phyloP scores from a whole-genome alignment of 2,329 filamentous ascomycete species.

The Claviceps paspali region DNA sequence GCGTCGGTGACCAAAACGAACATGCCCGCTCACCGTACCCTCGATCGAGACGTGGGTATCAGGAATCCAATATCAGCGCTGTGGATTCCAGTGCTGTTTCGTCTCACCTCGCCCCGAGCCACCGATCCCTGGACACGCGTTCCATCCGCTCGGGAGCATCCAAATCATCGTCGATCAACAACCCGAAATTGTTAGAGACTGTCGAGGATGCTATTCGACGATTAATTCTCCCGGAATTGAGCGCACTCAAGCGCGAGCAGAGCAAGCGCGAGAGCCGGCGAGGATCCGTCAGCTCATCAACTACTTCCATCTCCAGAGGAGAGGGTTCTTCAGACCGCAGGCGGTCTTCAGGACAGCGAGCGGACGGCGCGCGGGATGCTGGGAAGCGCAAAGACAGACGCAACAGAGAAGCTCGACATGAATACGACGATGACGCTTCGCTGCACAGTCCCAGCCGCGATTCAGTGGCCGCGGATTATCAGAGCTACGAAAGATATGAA shows the following conservation, averaged over 20 bases:
- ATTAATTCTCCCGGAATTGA: constrained; percentile 80
- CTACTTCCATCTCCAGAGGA: constrained; percentile 37
- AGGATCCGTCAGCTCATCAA: constrained; percentile 46
- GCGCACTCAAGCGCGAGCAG: constrained; percentile 79
- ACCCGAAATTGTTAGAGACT: constrained; percentile 77
- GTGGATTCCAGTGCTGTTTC: constrained; percentile 40
- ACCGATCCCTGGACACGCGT: constrained; percentile 40
- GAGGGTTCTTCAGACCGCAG: constrained; percentile 44
- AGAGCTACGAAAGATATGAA: constrained; percentile 20
- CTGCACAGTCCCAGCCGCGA: constrained; percentile 32
- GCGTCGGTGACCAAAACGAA: constrained; percentile 28
- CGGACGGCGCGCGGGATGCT: constrained; percentile 37
- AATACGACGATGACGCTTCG: constrained; percentile 35
- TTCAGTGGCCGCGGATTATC: constrained; percentile 25
- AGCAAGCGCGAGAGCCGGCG: constrained; percentile 58
- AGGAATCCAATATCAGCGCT: constrained; percentile 37
- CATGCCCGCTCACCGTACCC: constrained; percentile 34
- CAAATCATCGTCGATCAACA: constrained; percentile 74
- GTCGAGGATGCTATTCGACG: constrained; percentile 88
- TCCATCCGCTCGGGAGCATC: constrained; percentile 35
- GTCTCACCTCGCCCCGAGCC: constrained; percentile 36
- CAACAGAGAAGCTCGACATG: constrained; percentile 39
- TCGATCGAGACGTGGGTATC: constrained; percentile 34
- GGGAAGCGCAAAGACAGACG: constrained; percentile 28
- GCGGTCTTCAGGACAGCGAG: constrained; percentile 43